Evolutionary conservation across 2,329 filamentous ascomycete genomes (phyloP).

Genomic region (Emergomyces orientalis): DNA sequence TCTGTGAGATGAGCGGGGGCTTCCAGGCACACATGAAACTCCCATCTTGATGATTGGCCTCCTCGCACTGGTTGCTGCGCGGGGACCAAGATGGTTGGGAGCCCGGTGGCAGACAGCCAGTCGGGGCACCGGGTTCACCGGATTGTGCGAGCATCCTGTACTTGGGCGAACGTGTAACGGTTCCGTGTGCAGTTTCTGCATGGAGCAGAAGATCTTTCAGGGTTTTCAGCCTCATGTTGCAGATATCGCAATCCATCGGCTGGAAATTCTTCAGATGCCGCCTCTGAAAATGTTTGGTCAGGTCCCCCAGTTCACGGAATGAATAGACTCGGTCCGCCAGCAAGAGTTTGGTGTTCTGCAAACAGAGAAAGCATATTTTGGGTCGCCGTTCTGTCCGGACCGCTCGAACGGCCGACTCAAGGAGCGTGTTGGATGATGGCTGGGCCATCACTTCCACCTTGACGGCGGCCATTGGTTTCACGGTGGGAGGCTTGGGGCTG

Average conservation of each 20-base stretch:
- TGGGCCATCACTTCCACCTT: background rate
- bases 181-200: background rate
- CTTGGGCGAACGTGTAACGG: background rate
- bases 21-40: background rate
- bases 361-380: conserved; percentile 2
- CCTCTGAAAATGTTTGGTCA: conserved; percentile 1
- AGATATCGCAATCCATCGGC: background rate
- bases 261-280: background rate
- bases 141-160: background rate
- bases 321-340: background rate
- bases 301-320: background rate
- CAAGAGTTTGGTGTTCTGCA: background rate
- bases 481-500: background rate
- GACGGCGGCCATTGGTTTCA: background rate
- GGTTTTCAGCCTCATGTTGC: background rate
- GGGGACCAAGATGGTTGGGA: background rate
- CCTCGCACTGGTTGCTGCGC: background rate
- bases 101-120: background rate
- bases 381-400: background rate
- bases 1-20: background rate
- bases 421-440: background rate
- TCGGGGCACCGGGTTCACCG: background rate
- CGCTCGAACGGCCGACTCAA: background rate
- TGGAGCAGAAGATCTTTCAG: background rate
- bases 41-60: background rate